Evolutionary conservation across 2,329 filamentous ascomycete genomes (phyloP).

Genomic region (Fusarium verrucosum): DNA sequence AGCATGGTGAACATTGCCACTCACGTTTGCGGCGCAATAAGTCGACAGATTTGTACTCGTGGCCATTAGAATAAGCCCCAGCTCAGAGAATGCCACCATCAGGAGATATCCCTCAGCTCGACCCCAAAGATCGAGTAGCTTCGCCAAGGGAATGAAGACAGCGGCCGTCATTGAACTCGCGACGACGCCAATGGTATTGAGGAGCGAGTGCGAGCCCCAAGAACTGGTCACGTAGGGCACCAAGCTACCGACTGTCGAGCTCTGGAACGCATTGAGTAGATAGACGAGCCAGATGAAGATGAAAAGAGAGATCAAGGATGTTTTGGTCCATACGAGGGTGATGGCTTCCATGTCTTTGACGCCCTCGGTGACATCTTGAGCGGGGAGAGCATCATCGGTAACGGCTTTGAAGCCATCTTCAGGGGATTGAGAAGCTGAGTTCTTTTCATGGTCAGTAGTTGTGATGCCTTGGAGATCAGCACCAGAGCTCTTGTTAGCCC

Average conservation of each 20-base stretch:
- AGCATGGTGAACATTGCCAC: neutral
- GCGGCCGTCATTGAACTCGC: slow-evolving; percentile 11
- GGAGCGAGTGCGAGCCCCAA: slow-evolving; percentile 5
- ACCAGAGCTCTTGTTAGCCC: slow-evolving; percentile 3
- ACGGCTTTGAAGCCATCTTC: slow-evolving; percentile 11
- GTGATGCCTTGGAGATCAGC: slow-evolving; percentile 7
- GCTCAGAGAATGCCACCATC: slow-evolving; percentile 45
- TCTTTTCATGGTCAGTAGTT: slow-evolving; percentile 16
- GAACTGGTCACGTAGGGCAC: slow-evolving; percentile 5
- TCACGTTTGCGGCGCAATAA: slow-evolving; percentile 62
- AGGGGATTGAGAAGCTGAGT: neutral
- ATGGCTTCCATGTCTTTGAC: slow-evolving; percentile 23
- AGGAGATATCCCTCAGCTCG: slow-evolving; percentile 15
- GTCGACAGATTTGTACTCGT: slow-evolving; percentile 54
- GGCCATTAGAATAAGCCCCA: slow-evolving; percentile 68
- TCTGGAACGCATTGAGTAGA: slow-evolving; percentile 39
- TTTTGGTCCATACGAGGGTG: slow-evolving; percentile 10
- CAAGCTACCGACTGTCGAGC: slow-evolving; percentile 48
- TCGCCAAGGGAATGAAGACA: slow-evolving; percentile 11
- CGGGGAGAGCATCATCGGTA: neutral
- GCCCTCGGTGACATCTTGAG: slow-evolving; percentile 35
- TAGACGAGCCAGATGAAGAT: slow-evolving; percentile 21
- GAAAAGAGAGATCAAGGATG: slow-evolving; percentile 5
- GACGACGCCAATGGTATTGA: slow-evolving; percentile 13
- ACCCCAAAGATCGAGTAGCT: slow-evolving; percentile 20